Evolutionary conservation across 148 eudicot species (phyloP), one percentile per base, ranked within the genome.

Genomic region (Camellia lanceoleosa): DNA sequence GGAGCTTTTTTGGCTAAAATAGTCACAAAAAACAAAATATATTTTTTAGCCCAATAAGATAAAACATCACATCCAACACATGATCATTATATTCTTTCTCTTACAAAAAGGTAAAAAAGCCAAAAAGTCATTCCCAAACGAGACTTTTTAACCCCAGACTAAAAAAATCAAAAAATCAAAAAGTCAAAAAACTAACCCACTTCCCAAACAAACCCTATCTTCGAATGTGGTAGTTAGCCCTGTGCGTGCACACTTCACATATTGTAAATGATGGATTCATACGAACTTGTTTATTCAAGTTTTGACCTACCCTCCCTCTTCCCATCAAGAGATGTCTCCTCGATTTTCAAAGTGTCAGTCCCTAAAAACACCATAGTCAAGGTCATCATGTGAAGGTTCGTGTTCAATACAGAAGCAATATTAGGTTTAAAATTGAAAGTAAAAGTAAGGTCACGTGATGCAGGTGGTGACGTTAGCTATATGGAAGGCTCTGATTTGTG

Each of bases 211-310:
- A 30, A 1, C 38, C 38, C 77, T 3, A 4, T 30, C 9, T 56
- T 74, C 5, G 30, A 54, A 6, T 74, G 77, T 8, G 77, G 77
- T 8, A 47, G 75, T 5, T 52, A 0, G 75, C 14, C 75, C 4
- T 72, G 14, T 51, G 75, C 2, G 65, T 74, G 14, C 30, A 41
- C 2, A 15, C 23, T 59, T 74, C 77, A 4, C 77, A 74, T 9
- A 18, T 74, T 3, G 59, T 74, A 4, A 51, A 49, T 23, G 77
- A 74, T 18, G 77, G 77, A 10, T 74, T 74, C 77, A 74, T 66
- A 0, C 1, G 18, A 58, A 41, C 16, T 74, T 7, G 20, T 15
- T 7, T 3, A 49, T 2, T 64, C 65, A 0, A 74, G 49, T 8
- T 58, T 74, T 47, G 63, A 58, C 11, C 5, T 74, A 1, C n/a